Percentiles rank a stretch among this genome's conserved stretches.
These are phyloP conservation scores for Xylariaceae sp. DNA, from an alignment of 2,329 filamentous ascomycete genomes.

Conservation along the genomic window DNA sequence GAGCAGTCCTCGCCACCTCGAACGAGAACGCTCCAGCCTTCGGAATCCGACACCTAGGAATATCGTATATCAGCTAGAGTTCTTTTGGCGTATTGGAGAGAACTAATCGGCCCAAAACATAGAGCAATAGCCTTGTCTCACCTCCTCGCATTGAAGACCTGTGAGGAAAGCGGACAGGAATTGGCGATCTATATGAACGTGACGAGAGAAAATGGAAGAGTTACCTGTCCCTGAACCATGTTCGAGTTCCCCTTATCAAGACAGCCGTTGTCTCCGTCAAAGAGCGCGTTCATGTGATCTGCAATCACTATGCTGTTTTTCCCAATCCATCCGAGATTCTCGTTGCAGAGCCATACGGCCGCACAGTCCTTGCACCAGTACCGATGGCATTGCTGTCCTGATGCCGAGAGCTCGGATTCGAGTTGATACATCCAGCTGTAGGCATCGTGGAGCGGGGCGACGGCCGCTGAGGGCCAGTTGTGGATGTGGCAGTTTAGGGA, in stretches of 20 bases:
- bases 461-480: constrained; percentile 24
- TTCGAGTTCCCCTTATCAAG: constrained; percentile 15
- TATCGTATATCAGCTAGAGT: no score
- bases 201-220: not conserved
- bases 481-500: constrained; percentile 27
- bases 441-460: constrained; percentile 22
- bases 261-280: constrained; percentile 22
- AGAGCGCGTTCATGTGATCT: constrained; percentile 24
- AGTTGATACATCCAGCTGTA: constrained; percentile 26
- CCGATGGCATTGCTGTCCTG: constrained; percentile 21
- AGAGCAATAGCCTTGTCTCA: no score
- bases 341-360: constrained; percentile 25
- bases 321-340: constrained; percentile 11
- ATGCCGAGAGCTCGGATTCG: constrained; percentile 16
- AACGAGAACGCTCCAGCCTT: constrained; percentile 21
- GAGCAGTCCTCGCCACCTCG: constrained; percentile 25
- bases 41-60: no score
- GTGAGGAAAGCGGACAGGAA: no score
- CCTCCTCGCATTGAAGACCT: constrained; percentile 25
- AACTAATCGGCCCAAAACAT: no score
- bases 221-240: constrained; percentile 25
- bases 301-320: constrained; percentile 23
- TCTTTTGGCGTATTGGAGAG: no score
- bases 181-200: no score
- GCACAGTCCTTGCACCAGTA: constrained; percentile 19